phyloP scores from a whole-genome alignment of 2,329 filamentous ascomycete species.

The Diplodia intermedia region DNA sequence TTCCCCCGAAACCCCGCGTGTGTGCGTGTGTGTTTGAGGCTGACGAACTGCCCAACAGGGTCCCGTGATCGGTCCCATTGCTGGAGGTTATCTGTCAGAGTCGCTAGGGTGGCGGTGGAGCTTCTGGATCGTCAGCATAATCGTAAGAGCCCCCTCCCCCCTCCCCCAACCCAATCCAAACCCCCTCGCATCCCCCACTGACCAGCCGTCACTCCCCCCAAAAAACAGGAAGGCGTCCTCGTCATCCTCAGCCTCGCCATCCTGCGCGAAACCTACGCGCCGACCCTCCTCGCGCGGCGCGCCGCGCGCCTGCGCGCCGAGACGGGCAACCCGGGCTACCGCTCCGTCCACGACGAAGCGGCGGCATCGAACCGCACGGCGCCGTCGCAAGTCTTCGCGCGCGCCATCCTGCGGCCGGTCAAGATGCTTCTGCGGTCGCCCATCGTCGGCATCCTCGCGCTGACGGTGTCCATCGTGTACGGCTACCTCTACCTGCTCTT shows the following conservation, averaged over 20 bases:
- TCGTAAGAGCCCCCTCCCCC: constrained; percentile 26
- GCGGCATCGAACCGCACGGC: constrained; percentile 43
- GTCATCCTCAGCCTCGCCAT: constrained; percentile 49
- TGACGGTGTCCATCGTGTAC: constrained; percentile 57
- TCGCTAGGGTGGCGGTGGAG: constrained; percentile 47
- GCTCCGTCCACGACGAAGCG: constrained; percentile 43
- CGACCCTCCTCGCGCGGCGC: constrained; percentile 55
- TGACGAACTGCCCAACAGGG: constrained; percentile 34
- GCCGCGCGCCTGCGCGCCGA: constrained; percentile 55
- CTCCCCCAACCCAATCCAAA: too few species aligned
- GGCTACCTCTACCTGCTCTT: constrained; percentile 52
- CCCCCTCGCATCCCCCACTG: too few species aligned
- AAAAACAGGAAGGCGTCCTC: constrained; percentile 40
- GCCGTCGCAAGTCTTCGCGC: constrained; percentile 40
- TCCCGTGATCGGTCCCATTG: constrained; percentile 45
- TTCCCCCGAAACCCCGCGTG: too few species aligned
- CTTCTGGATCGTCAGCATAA: constrained; percentile 40
- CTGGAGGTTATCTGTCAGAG: constrained; percentile 45
- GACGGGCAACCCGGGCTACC: constrained; percentile 54
- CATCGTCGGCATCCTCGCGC: constrained; percentile 58
- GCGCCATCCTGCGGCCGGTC: constrained; percentile 60
- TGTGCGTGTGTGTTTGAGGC: background rate
- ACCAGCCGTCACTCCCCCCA: too few species aligned
- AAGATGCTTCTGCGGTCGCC: constrained; percentile 66
- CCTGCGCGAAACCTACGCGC: constrained; percentile 57